Base-by-base conservation (phyloP, 1,284 basidiomycete species). In the Marasmius fiardii region DNA sequence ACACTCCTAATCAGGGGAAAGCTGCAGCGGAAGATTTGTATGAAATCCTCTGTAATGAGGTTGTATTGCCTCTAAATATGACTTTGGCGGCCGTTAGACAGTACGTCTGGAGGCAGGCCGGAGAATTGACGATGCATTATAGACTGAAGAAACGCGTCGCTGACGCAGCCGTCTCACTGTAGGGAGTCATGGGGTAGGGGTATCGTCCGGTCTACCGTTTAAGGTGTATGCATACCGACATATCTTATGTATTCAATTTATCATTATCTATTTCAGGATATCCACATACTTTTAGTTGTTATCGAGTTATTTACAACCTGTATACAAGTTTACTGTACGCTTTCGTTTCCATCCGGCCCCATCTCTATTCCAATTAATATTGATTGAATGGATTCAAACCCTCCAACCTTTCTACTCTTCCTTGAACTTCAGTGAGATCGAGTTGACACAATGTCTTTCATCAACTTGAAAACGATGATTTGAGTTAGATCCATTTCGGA, bases 401-500 rank as follows among this genome's bases (percentile, higher is more conserved):
- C 50, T 23, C 26, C 33, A 41, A 10, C 35, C 35, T 35, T 49
- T 26, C 62, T 68, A 53, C 76, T 85, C 82, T 2, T 86, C 82
- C 41, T 78, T 72, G 71, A 96, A 95, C 56, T 79, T 90, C 53
- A 96, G 73, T 4, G 92, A 95, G 62, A 96, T 72, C 7, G 93
- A 95, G 68, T 96, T 96, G 53, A 96, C 93, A 65, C 93, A 95
- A 70, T 95, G 93, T 34, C 92, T 83, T 67, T 93, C 90, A 64
- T 94, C 83, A 39, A 85, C 91, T 87, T 67, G 16, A 55, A 58
- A 58, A 56, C 57, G 52, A 56, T 62, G 63, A 63, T 53, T 60
- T 61, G 51, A 65, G 60, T 63, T 26, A 62, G 67, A 11, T 34
- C n/a, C 5, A 21, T 20, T 68, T 68, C 3, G 61, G 53, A 56